Evolutionary conservation across 306 rosid genomes (phyloP).

Genomic region (Lathyrus aphaca): DNA sequence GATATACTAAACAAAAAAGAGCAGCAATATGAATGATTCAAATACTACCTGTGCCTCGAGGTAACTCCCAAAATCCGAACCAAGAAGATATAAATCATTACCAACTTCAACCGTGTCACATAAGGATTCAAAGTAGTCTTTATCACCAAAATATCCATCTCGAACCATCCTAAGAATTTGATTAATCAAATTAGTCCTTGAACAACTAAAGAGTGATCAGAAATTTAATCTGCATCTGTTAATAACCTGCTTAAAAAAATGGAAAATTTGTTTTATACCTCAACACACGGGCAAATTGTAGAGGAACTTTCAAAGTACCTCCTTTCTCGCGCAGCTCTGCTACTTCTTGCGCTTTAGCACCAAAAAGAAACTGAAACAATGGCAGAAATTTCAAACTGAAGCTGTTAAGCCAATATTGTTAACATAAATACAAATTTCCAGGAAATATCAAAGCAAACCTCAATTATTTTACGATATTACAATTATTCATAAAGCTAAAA

Average conservation of each 20-base stretch:
- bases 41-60: constrained; percentile 71
- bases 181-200: constrained; percentile 26
- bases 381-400: constrained; percentile 23
- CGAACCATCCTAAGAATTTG: constrained; percentile 63
- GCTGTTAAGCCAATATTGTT: neutral
- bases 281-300: constrained; percentile 65
- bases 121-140: constrained; percentile 65
- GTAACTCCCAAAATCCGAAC: constrained; percentile 70
- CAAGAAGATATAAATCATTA: constrained; percentile 63
- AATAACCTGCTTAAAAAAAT: constrained; percentile 14
- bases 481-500: constrained; percentile 27
- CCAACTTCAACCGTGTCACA: constrained; percentile 65
- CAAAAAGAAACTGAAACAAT: constrained; percentile 69
- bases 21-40: neutral
- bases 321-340: constrained; percentile 58
- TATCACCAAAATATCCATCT: constrained; percentile 65
- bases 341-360: constrained; percentile 68
- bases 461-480: constrained; percentile 17
- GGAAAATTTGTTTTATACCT: constrained; percentile 44
- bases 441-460: constrained; percentile 18
- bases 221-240: constrained; percentile 5
- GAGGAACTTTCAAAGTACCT: constrained; percentile 46
- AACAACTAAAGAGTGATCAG: neutral
- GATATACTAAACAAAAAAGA: constrained; percentile 1
- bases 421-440: constrained; percentile 26